Evolutionary conservation across 1,284 basidiomycete species (phyloP), one percentile per base, ranked within the genome.

Genomic region (Sporisorium scitamineum): DNA sequence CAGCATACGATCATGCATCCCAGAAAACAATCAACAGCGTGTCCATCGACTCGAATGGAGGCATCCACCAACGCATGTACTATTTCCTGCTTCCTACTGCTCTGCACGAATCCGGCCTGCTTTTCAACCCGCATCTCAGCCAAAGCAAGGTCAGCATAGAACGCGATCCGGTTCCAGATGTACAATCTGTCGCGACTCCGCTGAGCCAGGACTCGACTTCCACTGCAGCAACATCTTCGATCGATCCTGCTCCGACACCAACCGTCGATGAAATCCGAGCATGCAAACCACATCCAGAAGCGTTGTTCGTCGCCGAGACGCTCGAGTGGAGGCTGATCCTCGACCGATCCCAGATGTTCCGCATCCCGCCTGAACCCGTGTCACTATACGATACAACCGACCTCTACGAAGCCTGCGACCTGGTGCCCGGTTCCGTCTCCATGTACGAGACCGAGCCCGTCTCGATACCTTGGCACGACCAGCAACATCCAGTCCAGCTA

Each of bases 241-340:
- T 48, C 24, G 50, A 61, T 10, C 27, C 31, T 7, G 55, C 47
- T 16, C 24, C 34, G 8, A 27, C 47, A 4, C 72, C 72, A 6
- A 44, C 54, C 1, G 37, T 64, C 39, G 57, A 42, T 10, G 31
- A 66, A 7, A 66, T 70, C 26, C 10, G 54, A 20, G 70, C 61
- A 26, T 57, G 76, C 31, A 72, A 73, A 26, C 78, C 78, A 31
- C 67, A 70, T 55, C 70, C 75, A 9, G 47, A 66, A 7, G 78
- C 78, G 20, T 51, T 74, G 26, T 76, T 79, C 51, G 70, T 69
- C 11, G 59, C 78, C n/a, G 76, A 75, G 34, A 57, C 60, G 18
- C 73, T 78, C 56, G 76, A 80, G 42, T 80, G 78, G 78, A 54
- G 63, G 13, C 44, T 80, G 56, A 52, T 80, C 39, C 52, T 68